Percentiles rank a stretch among this genome's conserved stretches.
phyloP scores from a whole-genome alignment of 176 grass and related monocot species.

The Oryza meyeriana region DNA sequence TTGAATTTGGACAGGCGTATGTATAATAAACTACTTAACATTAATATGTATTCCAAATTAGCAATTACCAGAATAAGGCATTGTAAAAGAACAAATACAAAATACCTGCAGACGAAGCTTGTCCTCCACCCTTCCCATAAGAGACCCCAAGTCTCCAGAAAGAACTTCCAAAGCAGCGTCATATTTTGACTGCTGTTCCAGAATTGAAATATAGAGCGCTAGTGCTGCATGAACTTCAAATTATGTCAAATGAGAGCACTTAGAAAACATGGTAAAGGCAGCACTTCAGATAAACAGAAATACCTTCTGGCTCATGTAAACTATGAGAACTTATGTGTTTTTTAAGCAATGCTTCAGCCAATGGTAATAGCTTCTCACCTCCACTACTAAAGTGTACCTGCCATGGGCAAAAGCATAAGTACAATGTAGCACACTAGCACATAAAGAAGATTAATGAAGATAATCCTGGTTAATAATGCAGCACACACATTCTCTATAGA shows the following conservation, averaged over 20 bases:
- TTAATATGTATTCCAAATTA: constrained; percentile 24
- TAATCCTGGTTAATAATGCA: constrained; percentile 1
- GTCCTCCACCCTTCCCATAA: constrained; percentile 87
- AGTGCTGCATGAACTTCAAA: constrained; percentile 59
- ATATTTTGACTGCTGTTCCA: constrained; percentile 95
- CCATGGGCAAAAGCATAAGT: constrained; percentile 23
- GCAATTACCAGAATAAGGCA: constrained; percentile 3
- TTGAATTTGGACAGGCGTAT: constrained; percentile 2
- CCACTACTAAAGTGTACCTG: constrained; percentile 66
- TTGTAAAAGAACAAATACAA: constrained; percentile 35
- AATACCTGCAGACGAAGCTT: constrained; percentile 89
- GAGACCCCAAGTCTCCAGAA: constrained; percentile 86
- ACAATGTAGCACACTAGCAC: constrained; percentile 6
- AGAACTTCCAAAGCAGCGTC: constrained; percentile 84
- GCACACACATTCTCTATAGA: background rate
- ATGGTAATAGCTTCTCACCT: constrained; percentile 68
- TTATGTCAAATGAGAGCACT: constrained; percentile 28
- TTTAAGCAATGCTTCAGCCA: constrained; percentile 85
- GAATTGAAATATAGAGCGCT: constrained; percentile 75
- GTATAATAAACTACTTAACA: background rate
- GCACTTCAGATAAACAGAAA: constrained; percentile 28
- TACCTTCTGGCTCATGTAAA: constrained; percentile 94
- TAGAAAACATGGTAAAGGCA: background rate
- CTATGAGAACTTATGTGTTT: constrained; percentile 84
- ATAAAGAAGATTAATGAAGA: background rate